Evolutionary conservation across 2,329 filamentous ascomycete genomes (phyloP).

Genomic region (Ophiostoma angusticollis): DNA sequence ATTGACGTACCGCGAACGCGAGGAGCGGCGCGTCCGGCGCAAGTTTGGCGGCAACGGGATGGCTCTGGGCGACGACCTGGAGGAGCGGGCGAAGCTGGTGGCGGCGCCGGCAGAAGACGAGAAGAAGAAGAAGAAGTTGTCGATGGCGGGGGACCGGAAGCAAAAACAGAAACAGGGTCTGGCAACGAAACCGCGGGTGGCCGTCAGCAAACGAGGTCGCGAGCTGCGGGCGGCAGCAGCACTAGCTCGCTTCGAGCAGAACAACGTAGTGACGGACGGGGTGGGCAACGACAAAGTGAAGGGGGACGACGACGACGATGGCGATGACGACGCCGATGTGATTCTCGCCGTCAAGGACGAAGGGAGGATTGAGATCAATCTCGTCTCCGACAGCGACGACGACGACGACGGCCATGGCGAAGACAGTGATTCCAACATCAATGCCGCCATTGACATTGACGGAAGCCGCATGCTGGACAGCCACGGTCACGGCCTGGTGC

Average conservation of each 20-base stretch:
- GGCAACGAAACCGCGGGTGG: constrained; percentile 57
- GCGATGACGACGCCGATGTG: constrained; percentile 24
- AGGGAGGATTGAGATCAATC: constrained; percentile 25
- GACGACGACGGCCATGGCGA: constrained; percentile 41
- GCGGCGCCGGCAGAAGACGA: neutral
- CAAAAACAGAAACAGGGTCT: constrained; percentile 30
- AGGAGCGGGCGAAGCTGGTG: constrained; percentile 44
- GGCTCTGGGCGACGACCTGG: constrained; percentile 56
- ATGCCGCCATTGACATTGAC: constrained; percentile 49
- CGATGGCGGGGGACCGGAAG: neutral
- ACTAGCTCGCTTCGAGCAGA: constrained; percentile 55
- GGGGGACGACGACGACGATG: constrained; percentile 23
- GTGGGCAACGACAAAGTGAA: constrained; percentile 23
- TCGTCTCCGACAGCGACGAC: constrained; percentile 35
- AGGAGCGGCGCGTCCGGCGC: constrained; percentile 57
- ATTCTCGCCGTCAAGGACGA: constrained; percentile 18
- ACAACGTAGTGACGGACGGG: constrained; percentile 34
- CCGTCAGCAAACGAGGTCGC: constrained; percentile 58
- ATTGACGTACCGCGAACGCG: constrained; percentile 56
- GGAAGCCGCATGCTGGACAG: constrained; percentile 50
- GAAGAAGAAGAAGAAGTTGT: constrained; percentile 4
- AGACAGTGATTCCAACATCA: constrained; percentile 37
- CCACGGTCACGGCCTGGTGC: constrained; percentile 55
- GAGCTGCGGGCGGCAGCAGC: constrained; percentile 68
- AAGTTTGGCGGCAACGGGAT: constrained; percentile 65